Conservation (phyloP, 2,329 filamentous ascomycete genomes). For the Malbranchea cinnamomea region DNA sequence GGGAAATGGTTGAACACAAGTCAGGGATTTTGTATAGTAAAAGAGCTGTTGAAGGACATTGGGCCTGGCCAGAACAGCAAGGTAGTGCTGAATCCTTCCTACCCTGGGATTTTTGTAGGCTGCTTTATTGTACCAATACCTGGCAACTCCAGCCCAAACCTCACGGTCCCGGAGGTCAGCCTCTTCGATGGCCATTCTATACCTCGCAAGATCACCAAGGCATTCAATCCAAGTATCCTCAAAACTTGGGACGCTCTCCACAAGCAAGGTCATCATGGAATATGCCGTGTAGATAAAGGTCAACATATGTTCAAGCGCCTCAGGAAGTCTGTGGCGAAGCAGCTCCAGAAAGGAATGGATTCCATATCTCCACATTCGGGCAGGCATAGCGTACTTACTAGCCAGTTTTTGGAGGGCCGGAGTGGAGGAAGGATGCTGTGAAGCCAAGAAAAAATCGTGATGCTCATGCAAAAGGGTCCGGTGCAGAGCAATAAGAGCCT, state of each 20-base stretch:
- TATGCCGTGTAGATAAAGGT: conserved; percentile 82
- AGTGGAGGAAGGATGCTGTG: conserved; percentile 68
- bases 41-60: conserved; percentile 44
- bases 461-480: conserved; percentile 68
- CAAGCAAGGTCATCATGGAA: conserved; percentile 72
- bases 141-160: conserved; percentile 64
- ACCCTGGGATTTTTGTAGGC: conserved; percentile 60
- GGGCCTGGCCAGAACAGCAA: conserved; percentile 52
- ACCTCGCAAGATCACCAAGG: conserved; percentile 69
- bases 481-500: conserved; percentile 68
- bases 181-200: conserved; percentile 85
- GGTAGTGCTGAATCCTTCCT: conserved; percentile 73
- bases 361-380: conserved; percentile 84
- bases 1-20: conserved; percentile 39
- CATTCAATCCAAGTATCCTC: conserved; percentile 90
- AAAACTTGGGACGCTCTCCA: conserved; percentile 72
- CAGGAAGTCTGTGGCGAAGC: conserved; percentile 57
- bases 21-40: conserved; percentile 44
- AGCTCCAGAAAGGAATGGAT: conserved; percentile 77
- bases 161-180: conserved; percentile 60
- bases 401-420: conserved; percentile 53
- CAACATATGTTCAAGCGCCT: conserved; percentile 74
- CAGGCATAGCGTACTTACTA: conserved; percentile 78
- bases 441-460: conserved; percentile 74
- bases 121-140: conserved; percentile 73